Percentiles rank a stretch among this genome's conserved stretches.
Evolutionary conservation across 495 filamentous ascomycete species (phyloP).

Genomic region (Penicillium nucicola): DNA sequence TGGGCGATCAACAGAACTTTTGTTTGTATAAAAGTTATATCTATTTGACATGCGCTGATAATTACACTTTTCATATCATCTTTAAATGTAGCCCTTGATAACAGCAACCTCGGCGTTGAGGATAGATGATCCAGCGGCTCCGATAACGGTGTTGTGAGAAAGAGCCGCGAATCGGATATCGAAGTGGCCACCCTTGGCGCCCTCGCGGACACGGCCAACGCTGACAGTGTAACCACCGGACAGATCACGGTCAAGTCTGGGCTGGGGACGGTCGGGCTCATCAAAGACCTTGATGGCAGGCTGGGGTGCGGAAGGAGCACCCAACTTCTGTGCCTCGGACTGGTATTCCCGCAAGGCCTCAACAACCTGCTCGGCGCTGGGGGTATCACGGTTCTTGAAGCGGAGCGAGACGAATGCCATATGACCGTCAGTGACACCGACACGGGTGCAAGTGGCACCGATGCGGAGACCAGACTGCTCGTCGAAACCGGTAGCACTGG

Average conservation of each 20-base stretch:
- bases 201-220: slow-evolving; percentile 72
- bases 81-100: slow-evolving; percentile 78
- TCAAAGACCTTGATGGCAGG: slow-evolving; percentile 75
- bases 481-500: slow-evolving; percentile 60
- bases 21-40: slow-evolving; percentile 15
- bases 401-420: slow-evolving; percentile 77
- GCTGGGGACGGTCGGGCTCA: slow-evolving; percentile 77
- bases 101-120: slow-evolving; percentile 92
- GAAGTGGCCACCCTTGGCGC: slow-evolving; percentile 69
- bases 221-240: slow-evolving; percentile 76
- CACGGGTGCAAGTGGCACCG: slow-evolving; percentile 78
- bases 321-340: slow-evolving; percentile 69
- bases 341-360: slow-evolving; percentile 68
- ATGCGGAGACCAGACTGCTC: slow-evolving; percentile 62
- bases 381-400: slow-evolving; percentile 56
- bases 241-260: slow-evolving; percentile 75
- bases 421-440: slow-evolving; percentile 81
- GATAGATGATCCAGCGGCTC: slow-evolving; percentile 90
- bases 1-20: not conserved
- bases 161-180: slow-evolving; percentile 81
- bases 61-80: slow-evolving; percentile 19
- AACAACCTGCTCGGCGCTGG: slow-evolving; percentile 63
- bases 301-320: slow-evolving; percentile 72
- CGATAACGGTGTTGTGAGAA: slow-evolving; percentile 90
- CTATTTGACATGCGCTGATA: slow-evolving; percentile 25